Conservation (phyloP, 768 basidiomycete species). For the Dioszegia aurantiaca region DNA sequence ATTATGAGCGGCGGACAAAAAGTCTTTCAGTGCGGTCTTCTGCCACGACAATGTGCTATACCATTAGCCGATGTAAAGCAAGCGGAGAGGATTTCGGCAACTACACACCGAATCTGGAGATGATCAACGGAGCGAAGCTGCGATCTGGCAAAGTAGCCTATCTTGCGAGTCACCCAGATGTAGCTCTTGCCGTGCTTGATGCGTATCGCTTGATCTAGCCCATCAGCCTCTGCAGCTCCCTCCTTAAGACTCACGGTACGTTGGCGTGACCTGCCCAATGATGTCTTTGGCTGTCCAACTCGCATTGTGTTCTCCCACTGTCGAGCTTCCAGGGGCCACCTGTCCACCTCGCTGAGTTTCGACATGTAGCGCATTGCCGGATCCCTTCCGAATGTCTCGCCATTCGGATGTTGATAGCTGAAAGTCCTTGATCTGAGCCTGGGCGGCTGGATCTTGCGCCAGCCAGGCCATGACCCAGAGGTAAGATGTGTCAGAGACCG, state of each 20-base stretch:
- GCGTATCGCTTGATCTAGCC: constrained; percentile 15
- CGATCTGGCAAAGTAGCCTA: constrained; percentile 10
- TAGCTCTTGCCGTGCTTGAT: constrained; percentile 26
- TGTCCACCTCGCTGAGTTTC: constrained; percentile 8
- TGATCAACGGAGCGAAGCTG: constrained; percentile 13
- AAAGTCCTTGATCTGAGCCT: constrained; percentile 31
- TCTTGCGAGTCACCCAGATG: constrained; percentile 22
- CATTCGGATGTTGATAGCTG: constrained; percentile 27
- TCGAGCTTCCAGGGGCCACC: constrained; percentile 7
- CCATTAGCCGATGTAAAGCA: not conserved
- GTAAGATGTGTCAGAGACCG: constrained; percentile 26
- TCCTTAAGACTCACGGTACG: constrained; percentile 23
- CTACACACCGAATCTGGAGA: constrained; percentile 14
- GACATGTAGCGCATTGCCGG: constrained; percentile 13
- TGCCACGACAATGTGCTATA: not conserved
- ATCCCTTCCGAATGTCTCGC: constrained; percentile 13
- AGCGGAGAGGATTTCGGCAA: not conserved
- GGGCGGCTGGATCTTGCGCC: constrained; percentile 33
- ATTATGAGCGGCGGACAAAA: constrained; percentile 25
- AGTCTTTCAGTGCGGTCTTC: constrained; percentile 15
- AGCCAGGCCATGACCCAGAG: constrained; percentile 35
- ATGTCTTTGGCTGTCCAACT: constrained; percentile 24
- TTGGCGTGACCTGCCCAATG: constrained; percentile 32
- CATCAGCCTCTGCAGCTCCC: not conserved
- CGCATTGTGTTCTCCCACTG: constrained; percentile 20